A percentile compares a stretch with the other conserved stretches of the same genome.
Conservation (phyloP, 192 early-diverging fungal species). For the Thoreauomyces humboldtii region DNA sequence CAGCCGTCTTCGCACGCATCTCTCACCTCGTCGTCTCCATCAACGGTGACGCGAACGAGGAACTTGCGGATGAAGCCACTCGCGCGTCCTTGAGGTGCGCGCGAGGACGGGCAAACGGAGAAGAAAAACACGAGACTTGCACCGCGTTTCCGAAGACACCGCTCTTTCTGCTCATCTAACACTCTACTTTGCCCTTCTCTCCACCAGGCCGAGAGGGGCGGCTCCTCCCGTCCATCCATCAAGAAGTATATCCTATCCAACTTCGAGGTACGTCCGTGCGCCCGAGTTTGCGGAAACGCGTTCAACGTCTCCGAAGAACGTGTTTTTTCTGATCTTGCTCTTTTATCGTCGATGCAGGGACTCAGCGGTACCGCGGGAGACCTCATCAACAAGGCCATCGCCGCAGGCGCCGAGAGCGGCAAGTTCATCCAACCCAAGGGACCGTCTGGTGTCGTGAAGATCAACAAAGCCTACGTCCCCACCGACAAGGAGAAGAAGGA, state of each 20-base stretch:
- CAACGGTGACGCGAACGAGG: not conserved
- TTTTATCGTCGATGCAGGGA: conserved; percentile 12
- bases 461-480: not conserved
- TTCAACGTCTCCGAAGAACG: too few relatives aligned
- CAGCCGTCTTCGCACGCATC: not conserved
- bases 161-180: not conserved
- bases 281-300: too few relatives aligned
- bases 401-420: conserved; percentile 62
- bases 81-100: conserved; percentile 1
- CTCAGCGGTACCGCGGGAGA: conserved; percentile 50
- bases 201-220: conserved; percentile 63
- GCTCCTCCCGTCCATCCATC: conserved; percentile 69
- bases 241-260: conserved; percentile 79
- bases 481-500: conserved; percentile 14
- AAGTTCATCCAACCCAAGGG: conserved; percentile 68
- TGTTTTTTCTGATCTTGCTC: not conserved
- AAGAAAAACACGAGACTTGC: too few relatives aligned
- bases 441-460: conserved; percentile 62
- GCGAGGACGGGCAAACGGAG: too few relatives aligned
- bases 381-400: conserved; percentile 64
- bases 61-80: not conserved
- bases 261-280: conserved; percentile 66
- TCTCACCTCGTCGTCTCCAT: not conserved
- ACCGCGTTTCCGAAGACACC: not conserved
- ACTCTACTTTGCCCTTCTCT: not conserved